Evolutionary conservation across 208 protist genomes (phyloP), one percentile per base, ranked within the genome.

Genomic region (Leishmania tarentolae): DNA sequence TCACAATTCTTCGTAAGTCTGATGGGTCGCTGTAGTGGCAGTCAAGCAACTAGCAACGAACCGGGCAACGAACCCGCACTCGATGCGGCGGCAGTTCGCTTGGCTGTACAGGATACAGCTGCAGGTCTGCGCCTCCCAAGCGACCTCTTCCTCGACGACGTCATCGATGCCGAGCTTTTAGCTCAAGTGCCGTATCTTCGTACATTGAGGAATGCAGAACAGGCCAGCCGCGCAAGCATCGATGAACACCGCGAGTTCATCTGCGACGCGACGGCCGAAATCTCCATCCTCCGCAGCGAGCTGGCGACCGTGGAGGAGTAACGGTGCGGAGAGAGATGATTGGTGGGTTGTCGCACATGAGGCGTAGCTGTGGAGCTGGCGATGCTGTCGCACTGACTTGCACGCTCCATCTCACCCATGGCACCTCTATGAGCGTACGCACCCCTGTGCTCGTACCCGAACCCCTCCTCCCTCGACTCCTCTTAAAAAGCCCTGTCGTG

Each of bases 221-320:
- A 59, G 53, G 50, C 65, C 11, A 15, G 21, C 40, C 69, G 59
- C 17, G 44, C 37, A 19, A 40, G 61, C 28, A 59, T 77, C 28
- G 74, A 66, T 21, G 35, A 76, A 21, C 80, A 84, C 52, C 76
- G 65, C 19, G 56, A 37, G 13, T 86, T 81, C 75, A 70, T 80
- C 71, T 50, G 63, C 35, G 79, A 84, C 42, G 69, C 74, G 42
- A 47, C 75, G n/a, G 59, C 63, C 28, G 86, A 89, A 56, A 74
- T 83, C 24, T 15, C 40, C 0, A 83, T 89, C 17, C 69, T 87
- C 40, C 78, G 82, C 24, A 73, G 77, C 31, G 83, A 89, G 65
- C 72, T 84, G 21, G 61, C 63, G 61, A 31, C 50, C 44, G 42
- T 31, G 61, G 52, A 77, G 35, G 21, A 44, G 37, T 59, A 37